Evolutionary conservation across 148 eudicot species (phyloP).

Genomic region (Fagopyrum tataricum): DNA sequence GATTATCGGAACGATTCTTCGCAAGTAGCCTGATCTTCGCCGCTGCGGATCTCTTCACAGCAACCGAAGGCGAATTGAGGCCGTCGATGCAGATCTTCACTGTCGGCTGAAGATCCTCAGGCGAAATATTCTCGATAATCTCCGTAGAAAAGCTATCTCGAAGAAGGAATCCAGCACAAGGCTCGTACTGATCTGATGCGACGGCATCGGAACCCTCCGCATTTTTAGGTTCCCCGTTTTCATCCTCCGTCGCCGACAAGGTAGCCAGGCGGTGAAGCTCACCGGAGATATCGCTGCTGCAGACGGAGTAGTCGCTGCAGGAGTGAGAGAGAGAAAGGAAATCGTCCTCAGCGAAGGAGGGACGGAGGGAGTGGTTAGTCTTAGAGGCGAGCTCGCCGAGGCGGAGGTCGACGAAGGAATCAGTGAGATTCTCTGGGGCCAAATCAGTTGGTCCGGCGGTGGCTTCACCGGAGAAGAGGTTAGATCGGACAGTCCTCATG

Average conservation of each 20-base stretch:
- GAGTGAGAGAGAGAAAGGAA: slow-evolving; percentile 50
- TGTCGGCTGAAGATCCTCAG: slow-evolving; percentile 82
- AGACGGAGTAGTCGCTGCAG: slow-evolving; percentile 52
- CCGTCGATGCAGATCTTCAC: slow-evolving; percentile 70
- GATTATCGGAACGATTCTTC: slow-evolving; percentile 74
- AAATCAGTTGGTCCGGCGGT: neutral
- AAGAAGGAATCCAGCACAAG: slow-evolving; percentile 53
- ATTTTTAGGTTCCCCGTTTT: slow-evolving; percentile 6
- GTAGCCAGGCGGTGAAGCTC: slow-evolving; percentile 68
- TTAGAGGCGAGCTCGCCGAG: slow-evolving; percentile 52
- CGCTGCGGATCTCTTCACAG: slow-evolving; percentile 67
- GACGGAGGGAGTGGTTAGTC: slow-evolving; percentile 17
- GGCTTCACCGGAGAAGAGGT: slow-evolving; percentile 31
- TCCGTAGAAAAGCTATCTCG: slow-evolving; percentile 74
- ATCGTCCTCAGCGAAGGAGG: slow-evolving; percentile 27
- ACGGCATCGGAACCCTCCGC: slow-evolving; percentile 9
- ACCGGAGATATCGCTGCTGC: slow-evolving; percentile 83
- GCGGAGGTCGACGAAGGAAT: slow-evolving; percentile 61
- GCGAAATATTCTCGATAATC: slow-evolving; percentile 75
- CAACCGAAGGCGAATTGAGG: slow-evolving; percentile 41
- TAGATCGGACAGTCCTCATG: slow-evolving; percentile 84
- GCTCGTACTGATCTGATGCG: slow-evolving; percentile 21
- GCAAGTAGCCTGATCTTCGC: slow-evolving; percentile 70
- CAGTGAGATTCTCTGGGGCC: slow-evolving; percentile 46
- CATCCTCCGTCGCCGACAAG: neutral